Base-by-base conservation (phyloP, 75 land plant genomes). In the Isoetes taiwanensis region DNA sequence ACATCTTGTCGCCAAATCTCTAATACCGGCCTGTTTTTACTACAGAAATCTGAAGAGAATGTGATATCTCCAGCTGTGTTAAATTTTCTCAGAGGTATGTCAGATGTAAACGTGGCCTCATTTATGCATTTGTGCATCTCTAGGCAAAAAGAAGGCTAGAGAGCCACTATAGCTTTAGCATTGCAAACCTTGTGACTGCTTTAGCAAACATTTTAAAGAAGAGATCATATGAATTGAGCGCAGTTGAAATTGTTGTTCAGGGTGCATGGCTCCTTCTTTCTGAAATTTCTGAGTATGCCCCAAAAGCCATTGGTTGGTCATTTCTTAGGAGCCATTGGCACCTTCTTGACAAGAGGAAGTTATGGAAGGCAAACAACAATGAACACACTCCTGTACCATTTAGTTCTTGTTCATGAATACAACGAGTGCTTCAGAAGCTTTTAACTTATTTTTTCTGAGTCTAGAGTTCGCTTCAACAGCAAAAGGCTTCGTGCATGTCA, bases 181-280 rank as follows among this genome's bases (percentile, higher is more conserved):
- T 79, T 84, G 63, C 85, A 81, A 56, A 72, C 70, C 56, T 70
- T 89, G 84, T 89, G 24, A 66, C 65, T 28, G 41, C 75, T 11
- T 86, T 86, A 9, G 87, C 74, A 57, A 40, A 77, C 31, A 41
- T 78, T 2, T 41, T 31, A 42, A 24, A 16, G 24, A 39, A 41
- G 9, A 10, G 19, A 20, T n/a, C 32, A 6, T 32, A 56, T 19
- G 53, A 61, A 28, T 28, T 19, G 1, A 42, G 17, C 46, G 67
- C 72, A 34, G 72, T 63, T 29, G 76, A 78, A 79, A 75, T 72
- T 41, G 85, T 84, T n/a, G 83, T 86, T 32, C 61, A 65, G 57
- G 96, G 96, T 37, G 76, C 96, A 28, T 89, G 96, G 96, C 43
- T 81, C 63, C 78, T 89, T 56, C 83, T 89, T 25, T 74, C 90